Base-by-base conservation (phyloP, 2,329 filamentous ascomycete species). In the Arthrinium puccinioides region DNA sequence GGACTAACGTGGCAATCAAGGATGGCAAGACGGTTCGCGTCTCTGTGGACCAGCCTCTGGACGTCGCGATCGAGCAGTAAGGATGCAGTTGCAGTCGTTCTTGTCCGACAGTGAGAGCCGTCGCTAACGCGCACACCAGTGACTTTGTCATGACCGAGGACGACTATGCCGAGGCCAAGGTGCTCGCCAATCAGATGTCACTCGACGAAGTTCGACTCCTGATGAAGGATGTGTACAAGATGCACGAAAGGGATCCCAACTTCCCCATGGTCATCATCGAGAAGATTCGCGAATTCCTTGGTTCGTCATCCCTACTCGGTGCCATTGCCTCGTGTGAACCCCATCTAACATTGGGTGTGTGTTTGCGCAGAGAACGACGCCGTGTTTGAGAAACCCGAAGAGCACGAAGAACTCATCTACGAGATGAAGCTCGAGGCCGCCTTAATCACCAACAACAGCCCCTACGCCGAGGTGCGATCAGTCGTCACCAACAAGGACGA, bases 401-500 rank as follows among this genome's bases (percentile, higher is more conserved):
- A 68, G 44, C 59, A 74, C 42, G 57, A 63, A 41, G 59, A 66
- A 9, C 49, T 72, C 16, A 70, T 74, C 32, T 60, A 65, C 37
- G 67, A 72, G 54, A 74, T 75, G 67, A 74, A 72, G 50, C 57
- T 74, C 16, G 69, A 75, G 52, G 67, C 69, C 2, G 70, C 70
- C 4, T 59, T 75, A 39, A 70, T 74, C 43, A 71, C 64, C 32
- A 70, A 70, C 46, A 70, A 74, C 50, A 74, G 70, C 31, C 74
- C 74, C 3, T 78, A 76, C 45, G 66, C 73, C 40, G 60, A 65
- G 46, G 66, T 68, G 14, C 61, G 66, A 27, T 62, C 66, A 24
- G 63, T 67, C 3, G 65, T 70, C 6, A 55, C 64, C 15, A 59
- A 64, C 11, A 19, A 11, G 7, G 67, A 70, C 38, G 65, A 68